phyloP scores from a whole-genome alignment of 179 eudicot species.

The Vitellaria paradoxa region DNA sequence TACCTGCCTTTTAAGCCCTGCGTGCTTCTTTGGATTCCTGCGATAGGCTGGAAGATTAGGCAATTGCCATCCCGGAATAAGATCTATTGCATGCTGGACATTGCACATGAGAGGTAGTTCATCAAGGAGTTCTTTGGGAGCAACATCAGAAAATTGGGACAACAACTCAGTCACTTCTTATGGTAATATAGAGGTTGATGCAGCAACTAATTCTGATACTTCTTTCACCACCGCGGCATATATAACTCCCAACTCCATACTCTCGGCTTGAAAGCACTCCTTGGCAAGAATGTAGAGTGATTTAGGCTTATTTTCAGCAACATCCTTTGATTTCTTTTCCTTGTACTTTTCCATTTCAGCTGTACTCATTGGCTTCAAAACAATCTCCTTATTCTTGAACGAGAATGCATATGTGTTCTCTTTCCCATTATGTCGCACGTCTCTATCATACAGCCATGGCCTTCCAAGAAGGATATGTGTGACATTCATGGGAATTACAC shows the following conservation, averaged over 20 bases:
- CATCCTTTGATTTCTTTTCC: neutral
- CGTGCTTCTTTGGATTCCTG: neutral
- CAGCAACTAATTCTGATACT: too few relatives aligned
- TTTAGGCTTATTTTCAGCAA: too few relatives aligned
- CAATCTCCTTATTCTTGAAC: neutral
- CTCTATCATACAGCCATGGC: neutral
- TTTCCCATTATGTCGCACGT: neutral
- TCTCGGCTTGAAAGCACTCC: too few relatives aligned
- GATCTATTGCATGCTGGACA: neutral
- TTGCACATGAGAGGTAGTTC: neutral
- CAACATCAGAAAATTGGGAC: neutral
- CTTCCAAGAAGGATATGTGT: neutral
- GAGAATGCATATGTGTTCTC: neutral
- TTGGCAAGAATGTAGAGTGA: neutral
- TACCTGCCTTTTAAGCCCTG: neutral
- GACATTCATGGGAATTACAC: neutral
- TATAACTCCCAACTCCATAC: neutral
- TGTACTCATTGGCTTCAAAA: neutral
- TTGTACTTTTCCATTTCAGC: neutral
- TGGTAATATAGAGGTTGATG: too few relatives aligned
- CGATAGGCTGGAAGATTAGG: slow-evolving; percentile 5
- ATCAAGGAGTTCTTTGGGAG: neutral
- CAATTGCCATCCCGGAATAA: neutral
- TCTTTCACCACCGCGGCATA: neutral
- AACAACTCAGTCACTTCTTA: neutral